These are phyloP conservation scores for Zygosaccharomyces pseudorouxii DNA, from an alignment of 805 yeast species.

Conservation along the genomic window DNA sequence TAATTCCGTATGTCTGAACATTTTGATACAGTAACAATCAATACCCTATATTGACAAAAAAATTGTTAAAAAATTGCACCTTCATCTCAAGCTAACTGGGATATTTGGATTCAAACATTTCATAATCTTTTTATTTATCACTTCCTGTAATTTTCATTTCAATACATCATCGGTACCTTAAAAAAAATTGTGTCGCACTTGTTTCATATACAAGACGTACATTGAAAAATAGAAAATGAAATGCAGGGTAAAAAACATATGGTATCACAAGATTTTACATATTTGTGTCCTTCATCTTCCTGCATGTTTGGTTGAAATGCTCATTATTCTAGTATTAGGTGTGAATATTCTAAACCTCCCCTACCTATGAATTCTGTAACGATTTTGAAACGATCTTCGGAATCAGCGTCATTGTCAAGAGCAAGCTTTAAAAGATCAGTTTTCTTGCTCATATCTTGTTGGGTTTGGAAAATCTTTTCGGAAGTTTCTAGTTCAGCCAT, in stretches of 20 bases:
- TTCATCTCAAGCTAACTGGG: background rate
- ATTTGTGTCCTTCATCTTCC: background rate
- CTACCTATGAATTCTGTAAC: constrained; percentile 80
- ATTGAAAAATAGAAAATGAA: background rate
- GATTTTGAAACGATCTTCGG: constrained; percentile 63
- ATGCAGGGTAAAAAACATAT: background rate
- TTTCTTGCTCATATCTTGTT: constrained; percentile 57
- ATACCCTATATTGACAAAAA: background rate
- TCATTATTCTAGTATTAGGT: constrained; percentile 9
- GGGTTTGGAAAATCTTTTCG: constrained; percentile 52
- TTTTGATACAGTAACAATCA: constrained; percentile 6
- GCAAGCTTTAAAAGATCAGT: constrained; percentile 58
- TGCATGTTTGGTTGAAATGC: background rate
- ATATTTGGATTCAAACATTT: background rate
- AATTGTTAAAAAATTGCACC: background rate
- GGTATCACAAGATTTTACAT: background rate
- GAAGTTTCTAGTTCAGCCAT: constrained; percentile 65
- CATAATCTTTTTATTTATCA: constrained; percentile 2
- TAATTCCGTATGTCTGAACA: constrained; percentile 30
- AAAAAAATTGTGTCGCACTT: background rate
- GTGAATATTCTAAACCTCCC: constrained; percentile 65
- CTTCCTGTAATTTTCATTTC: background rate
- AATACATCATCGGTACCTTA: background rate
- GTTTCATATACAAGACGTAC: constrained; percentile 13
- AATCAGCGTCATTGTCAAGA: constrained; percentile 43